Evolutionary conservation across 2,329 filamentous ascomycete genomes (phyloP).

Genomic region (Exophiala phaeomuriformis): DNA sequence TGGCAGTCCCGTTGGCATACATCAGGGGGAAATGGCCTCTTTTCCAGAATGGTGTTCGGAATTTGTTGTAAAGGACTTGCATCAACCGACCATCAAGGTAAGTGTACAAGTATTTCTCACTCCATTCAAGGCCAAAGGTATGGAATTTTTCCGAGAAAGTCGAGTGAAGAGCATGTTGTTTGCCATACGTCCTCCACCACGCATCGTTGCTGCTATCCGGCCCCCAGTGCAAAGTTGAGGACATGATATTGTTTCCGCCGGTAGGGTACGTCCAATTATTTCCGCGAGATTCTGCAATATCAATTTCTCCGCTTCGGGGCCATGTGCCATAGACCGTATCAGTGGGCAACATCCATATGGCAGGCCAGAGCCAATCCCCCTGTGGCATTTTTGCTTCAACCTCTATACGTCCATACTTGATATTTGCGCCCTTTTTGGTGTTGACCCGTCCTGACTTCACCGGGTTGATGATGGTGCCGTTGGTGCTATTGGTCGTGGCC

Average conservation of each 20-base stretch:
- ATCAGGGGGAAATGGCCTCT: conserved; percentile 61
- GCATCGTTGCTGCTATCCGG: conserved; percentile 64
- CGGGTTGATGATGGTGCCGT: conserved; percentile 68
- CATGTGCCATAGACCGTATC: conserved; percentile 65
- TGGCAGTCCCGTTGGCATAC: conserved; percentile 57
- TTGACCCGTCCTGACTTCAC: conserved; percentile 71
- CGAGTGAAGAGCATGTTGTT: conserved; percentile 65
- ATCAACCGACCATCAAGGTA: conserved; percentile 74
- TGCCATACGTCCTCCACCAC: conserved; percentile 78
- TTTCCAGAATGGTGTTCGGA: conserved; percentile 60
- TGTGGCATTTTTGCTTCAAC: conserved; percentile 67
- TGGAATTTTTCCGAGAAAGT: conserved; percentile 64
- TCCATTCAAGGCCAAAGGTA: conserved; percentile 79
- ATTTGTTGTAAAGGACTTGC: conserved; percentile 73
- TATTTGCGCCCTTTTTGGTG: conserved; percentile 60
- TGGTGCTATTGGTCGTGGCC: conserved; percentile 66
- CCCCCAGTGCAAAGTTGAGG: conserved; percentile 76
- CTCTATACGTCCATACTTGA: conserved; percentile 76
- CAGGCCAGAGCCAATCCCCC: conserved; percentile 85
- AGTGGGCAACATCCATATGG: conserved; percentile 83
- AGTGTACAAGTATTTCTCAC: conserved; percentile 78
- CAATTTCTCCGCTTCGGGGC: conserved; percentile 76
- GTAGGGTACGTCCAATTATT: conserved; percentile 71
- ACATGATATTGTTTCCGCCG: conserved; percentile 74
- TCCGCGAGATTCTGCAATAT: conserved; percentile 71